Base-by-base conservation (phyloP, 2,329 filamentous ascomycete species). In the Aspergillus texensis region DNA sequence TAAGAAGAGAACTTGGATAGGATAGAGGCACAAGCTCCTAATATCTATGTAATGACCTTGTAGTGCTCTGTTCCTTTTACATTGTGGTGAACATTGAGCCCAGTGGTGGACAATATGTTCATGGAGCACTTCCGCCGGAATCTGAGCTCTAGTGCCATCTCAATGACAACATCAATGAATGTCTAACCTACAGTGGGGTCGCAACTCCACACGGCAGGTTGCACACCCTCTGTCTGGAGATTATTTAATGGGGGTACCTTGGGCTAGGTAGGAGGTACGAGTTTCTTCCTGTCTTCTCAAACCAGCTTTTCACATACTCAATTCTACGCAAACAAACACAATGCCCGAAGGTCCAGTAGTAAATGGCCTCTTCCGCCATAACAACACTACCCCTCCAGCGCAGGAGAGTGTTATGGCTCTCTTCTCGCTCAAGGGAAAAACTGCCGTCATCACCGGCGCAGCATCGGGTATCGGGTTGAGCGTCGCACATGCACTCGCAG, bases 1-100 rank as follows among this genome's bases (percentile, higher is more conserved):
- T 4, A n/a, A 4, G 8, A n/a, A 1, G 3, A 19, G 19, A 41
- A n/a, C n/a, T 8, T 19, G 2, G 3, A 41, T 6, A 19, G 3
- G 16, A 41, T 39, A 9, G 6, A 8, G 9, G 30, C 30, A 32
- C 11, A 4, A 32, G 6, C 36, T 41, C 14, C 34, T 1, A n/a
- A 0, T 41, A 4, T 41, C 3, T 9, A 41, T 1, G 8, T 9
- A n/a, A n/a, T 3, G 3, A 1, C 0, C 19, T 10, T 41, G 1
- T 1, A 41, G 1, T 9, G 16, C 0, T 41, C 1, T 41, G 14
- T n/a, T 10, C 8, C 39, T 10, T 41, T 2, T n/a, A 8, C 39
- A 8, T 1, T 10, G 39, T 41, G 19, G 39, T 3, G 4, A 41
- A 24, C 21, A 24, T 24, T 24, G 21, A 24, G 21, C 21, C 21